Conservation (phyloP, 2,329 filamentous ascomycete genomes). For the Coniosporium tulheliwenetii region DNA sequence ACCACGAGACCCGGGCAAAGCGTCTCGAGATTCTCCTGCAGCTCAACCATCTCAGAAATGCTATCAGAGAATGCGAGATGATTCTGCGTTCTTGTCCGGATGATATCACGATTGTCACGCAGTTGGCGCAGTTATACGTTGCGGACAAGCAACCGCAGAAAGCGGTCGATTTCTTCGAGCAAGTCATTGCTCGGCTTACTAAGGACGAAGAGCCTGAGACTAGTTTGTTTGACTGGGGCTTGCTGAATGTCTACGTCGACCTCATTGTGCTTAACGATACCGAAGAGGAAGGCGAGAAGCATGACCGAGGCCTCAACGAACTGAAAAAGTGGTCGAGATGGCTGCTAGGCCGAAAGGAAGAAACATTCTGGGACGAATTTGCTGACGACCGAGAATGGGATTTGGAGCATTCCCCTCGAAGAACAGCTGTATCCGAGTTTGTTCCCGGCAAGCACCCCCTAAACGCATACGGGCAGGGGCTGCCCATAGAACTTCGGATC, state of each 20-base stretch:
- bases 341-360: conserved; percentile 60
- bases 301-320: conserved; percentile 29
- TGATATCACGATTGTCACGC: conserved; percentile 37
- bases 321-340: conserved; percentile 64
- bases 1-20: conserved; percentile 36
- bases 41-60: conserved; percentile 28
- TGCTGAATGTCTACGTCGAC: conserved; percentile 74
- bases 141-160: conserved; percentile 31
- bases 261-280: conserved; percentile 51
- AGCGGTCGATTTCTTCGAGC: conserved; percentile 35
- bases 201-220: conserved; percentile 24
- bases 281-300: conserved; percentile 34
- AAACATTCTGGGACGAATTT: conserved; percentile 61
- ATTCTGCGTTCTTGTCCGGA: conserved; percentile 38
- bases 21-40: conserved; percentile 41
- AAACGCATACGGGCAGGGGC: conserved; percentile 51
- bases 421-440: conserved; percentile 47
- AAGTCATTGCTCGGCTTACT: conserved; percentile 33
- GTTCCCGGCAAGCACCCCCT: conserved; percentile 34
- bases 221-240: conserved; percentile 52
- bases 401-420: conserved; percentile 49
- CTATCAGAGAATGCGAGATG: conserved; percentile 35
- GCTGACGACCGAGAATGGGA: conserved; percentile 88
- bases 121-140: conserved; percentile 41
- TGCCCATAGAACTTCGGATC: conserved; percentile 70